Base-by-base conservation (phyloP, 331 rosid species). In the Acacia concinna region DNA sequence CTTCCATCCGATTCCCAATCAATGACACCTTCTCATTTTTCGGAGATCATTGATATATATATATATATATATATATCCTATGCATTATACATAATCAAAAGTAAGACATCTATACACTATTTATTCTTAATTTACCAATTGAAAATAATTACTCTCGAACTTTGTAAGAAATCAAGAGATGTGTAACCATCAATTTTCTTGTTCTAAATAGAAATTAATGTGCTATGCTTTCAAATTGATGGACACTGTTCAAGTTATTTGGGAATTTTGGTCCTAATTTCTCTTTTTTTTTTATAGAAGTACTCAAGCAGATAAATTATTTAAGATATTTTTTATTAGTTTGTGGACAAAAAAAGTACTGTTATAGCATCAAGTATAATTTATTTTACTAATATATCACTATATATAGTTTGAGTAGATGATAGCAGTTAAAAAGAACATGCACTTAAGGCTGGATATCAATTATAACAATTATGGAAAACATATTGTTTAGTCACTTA, bases 241-340 rank as follows among this genome's bases (percentile, higher is more conserved):
- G 84, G n/a, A 34, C 23, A 43, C 47, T 30, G 64, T 71, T 76
- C 59, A 59, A 28, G 72, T 81, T 54, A 76, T 65, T 21, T 60
- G 77, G 51, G 84, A 85, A 66, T 79, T 25, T 38, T 79, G 18
- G 40, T 46, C 57, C 21, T 34, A 21, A 64, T 79, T 23, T 66
- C 41, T 9, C 41, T 51, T 71, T 75, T 20, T 0, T 51, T 71
- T 75, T 20, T 0, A 27, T 40, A 51, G 60, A 78, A 69, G 8
- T 69, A 52, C 59, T 35, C 12, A 44, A 15, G 62, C 30, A 54
- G n/a, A 21, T n/a, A 20, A 52, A 20, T 20, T 12, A 52, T 52
- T 7, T 52, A 21, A 52, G 59, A 52, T n/a, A 52, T 6, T n/a
- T 20, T 52, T 12, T n/a, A 8, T 52, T n/a, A 52, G 4, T 52